These are phyloP conservation scores for Cantharellus anzutake DNA, from an alignment of 768 basidiomycete genomes.

Conservation along the genomic window DNA sequence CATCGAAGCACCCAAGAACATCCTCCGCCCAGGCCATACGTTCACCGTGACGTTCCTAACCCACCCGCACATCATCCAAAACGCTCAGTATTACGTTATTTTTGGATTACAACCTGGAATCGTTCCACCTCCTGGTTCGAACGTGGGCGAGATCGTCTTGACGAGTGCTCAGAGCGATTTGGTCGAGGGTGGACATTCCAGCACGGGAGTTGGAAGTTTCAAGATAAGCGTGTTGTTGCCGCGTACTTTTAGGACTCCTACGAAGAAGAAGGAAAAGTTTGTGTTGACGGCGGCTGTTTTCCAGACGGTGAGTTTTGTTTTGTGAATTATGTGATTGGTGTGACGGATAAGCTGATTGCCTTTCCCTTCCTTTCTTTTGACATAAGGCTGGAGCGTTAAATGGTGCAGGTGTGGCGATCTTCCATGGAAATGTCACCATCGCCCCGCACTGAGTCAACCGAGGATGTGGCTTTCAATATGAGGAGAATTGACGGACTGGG, in stretches of 20 bases:
- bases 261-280: not conserved
- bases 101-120: not conserved
- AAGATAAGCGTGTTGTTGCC: not conserved
- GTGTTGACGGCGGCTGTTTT: not conserved
- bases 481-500: no score
- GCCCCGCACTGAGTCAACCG: no score
- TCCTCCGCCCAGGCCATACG: not conserved
- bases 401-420: no score
- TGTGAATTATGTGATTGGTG: no score
- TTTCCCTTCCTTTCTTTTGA: no score
- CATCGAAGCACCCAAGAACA: not conserved
- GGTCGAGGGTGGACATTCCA: not conserved
- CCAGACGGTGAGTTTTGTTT: not conserved
- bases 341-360: no score
- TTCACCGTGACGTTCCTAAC: not conserved
- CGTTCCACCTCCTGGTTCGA: not conserved
- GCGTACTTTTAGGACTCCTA: not conserved
- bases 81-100: not conserved
- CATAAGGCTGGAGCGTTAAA: no score
- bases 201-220: not conserved
- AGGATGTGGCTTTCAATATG: no score
- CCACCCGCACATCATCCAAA: not conserved
- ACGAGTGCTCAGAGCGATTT: not conserved
- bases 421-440: no score
- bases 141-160: not conserved